A percentile compares a stretch with the other conserved stretches of the same genome.
Conservation (phyloP, 2,329 filamentous ascomycete genomes). For the Aspergillus sergii region DNA sequence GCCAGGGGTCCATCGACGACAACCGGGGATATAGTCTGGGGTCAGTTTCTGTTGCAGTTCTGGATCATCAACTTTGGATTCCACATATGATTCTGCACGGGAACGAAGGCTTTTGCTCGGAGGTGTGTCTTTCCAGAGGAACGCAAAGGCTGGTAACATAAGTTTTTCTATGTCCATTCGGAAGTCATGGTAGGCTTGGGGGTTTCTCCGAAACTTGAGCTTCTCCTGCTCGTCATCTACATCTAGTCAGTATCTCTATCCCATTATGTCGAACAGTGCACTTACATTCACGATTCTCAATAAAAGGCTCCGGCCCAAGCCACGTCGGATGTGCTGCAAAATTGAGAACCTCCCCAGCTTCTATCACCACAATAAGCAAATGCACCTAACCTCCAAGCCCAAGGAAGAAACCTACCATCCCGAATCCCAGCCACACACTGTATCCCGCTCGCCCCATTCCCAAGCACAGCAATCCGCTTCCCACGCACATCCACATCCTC, state of each 20-base stretch:
- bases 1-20: neutral
- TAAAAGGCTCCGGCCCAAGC: conserved; percentile 27
- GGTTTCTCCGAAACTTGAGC: conserved; percentile 20
- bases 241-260: neutral
- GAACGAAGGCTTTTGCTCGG: neutral
- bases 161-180: conserved; percentile 6
- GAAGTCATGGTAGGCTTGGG: conserved; percentile 8
- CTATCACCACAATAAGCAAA: conserved; percentile 1
- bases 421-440: conserved; percentile 25
- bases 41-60: neutral
- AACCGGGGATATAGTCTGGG: neutral
- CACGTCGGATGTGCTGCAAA: conserved; percentile 32
- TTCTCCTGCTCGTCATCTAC: conserved; percentile 30
- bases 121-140: neutral
- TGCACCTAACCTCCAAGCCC: neutral
- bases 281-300: conserved; percentile 10
- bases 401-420: neutral
- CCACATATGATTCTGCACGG: neutral
- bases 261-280: too few species aligned
- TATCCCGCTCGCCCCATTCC: conserved; percentile 39
- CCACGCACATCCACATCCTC: conserved; percentile 26
- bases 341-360: conserved; percentile 24
- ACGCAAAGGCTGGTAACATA: conserved; percentile 4
- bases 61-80: neutral
- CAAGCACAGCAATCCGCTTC: conserved; percentile 33